Conservation (phyloP, 371 early-diverging fungal genomes). For the Mortierella sp. region DNA sequence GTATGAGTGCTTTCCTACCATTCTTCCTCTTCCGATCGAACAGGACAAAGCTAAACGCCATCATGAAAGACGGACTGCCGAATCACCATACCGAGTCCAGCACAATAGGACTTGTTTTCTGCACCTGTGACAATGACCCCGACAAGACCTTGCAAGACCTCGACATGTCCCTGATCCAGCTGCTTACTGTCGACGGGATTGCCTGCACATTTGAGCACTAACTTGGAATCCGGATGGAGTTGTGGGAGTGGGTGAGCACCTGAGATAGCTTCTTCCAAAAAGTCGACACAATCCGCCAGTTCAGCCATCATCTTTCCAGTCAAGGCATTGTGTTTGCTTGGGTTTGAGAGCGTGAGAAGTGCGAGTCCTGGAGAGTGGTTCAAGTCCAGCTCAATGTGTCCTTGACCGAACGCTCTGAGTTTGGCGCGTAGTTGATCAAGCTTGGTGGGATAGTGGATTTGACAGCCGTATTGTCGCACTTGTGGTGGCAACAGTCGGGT, state of each 20-base stretch:
- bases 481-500: too few species aligned
- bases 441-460: conserved; percentile 47
- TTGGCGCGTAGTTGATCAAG: conserved; percentile 52
- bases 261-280: conserved; percentile 51
- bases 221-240: conserved; percentile 13
- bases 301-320: conserved; percentile 80
- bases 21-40: too few species aligned
- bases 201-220: conserved; percentile 33
- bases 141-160: conserved; percentile 47
- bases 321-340: conserved; percentile 69
- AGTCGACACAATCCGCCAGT: conserved; percentile 63
- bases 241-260: neutral
- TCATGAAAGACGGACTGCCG: neutral
- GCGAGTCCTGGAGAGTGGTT: conserved; percentile 61
- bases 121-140: conserved; percentile 68
- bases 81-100: conserved; percentile 66
- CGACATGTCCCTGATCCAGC: conserved; percentile 11
- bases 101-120: conserved; percentile 65
- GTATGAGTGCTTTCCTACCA: neutral
- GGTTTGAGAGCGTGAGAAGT: conserved; percentile 62
- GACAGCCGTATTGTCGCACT: conserved; percentile 22
- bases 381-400: conserved; percentile 56
- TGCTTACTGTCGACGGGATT: conserved; percentile 8
- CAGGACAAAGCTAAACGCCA: too few species aligned
- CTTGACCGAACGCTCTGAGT: conserved; percentile 58